Conservation (phyloP, 192 early-diverging fungal species). For the Phlyctochytrium bullatum region DNA sequence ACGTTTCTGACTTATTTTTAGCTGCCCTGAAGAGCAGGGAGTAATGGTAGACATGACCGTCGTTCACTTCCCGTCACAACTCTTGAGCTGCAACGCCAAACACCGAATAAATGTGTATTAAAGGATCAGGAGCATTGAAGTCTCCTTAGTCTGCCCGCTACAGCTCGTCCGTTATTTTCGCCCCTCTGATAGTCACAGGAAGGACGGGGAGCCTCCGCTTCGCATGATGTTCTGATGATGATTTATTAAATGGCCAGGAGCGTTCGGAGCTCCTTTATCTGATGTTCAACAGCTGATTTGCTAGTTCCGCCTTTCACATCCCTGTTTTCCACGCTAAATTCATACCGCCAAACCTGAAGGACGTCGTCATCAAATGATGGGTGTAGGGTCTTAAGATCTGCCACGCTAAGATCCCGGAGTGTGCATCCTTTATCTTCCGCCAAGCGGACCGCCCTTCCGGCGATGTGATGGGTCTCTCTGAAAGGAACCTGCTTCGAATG, state of each 20-base stretch:
- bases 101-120: too few species aligned
- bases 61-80: too few species aligned
- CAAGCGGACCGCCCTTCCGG: conserved; percentile 89
- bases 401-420: conserved; percentile 71
- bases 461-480: conserved; percentile 98
- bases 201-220: too few species aligned
- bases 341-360: conserved; percentile 82
- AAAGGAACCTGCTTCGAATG: conserved; percentile 74
- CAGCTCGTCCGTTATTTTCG: too few species aligned
- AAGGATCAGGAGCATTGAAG: too few species aligned
- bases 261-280: too few species aligned
- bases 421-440: conserved; percentile 81
- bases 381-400: conserved; percentile 85
- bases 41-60: too few species aligned
- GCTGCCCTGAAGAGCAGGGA: background rate
- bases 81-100: too few species aligned
- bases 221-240: too few species aligned
- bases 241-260: too few species aligned
- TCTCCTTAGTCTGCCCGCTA: too few species aligned
- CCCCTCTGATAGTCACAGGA: too few species aligned
- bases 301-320: conserved; percentile 88
- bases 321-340: conserved; percentile 85
- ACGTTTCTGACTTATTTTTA: background rate
- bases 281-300: conserved; percentile 68
- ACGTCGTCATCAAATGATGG: conserved; percentile 83